Evolutionary conservation across 768 basidiomycete genomes (phyloP), one percentile per base, ranked within the genome.

Genomic region (Trametes meyenii): DNA sequence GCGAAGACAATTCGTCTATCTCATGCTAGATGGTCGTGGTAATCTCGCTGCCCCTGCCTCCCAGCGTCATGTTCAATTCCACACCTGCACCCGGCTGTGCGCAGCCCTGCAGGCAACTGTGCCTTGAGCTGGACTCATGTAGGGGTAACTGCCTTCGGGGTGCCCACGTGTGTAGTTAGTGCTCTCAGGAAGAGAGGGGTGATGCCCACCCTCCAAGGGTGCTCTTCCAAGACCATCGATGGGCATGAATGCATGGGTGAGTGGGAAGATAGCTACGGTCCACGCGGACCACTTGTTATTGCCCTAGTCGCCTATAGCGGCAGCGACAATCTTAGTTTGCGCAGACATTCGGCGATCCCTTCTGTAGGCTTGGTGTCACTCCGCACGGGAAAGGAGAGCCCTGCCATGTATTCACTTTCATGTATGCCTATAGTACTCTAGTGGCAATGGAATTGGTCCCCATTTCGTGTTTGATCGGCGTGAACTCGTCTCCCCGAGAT

Each of bases 241-340:
- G 40, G 8, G 24, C 35, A 0, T 23, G 7, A 43, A 13, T 11
- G 55, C 51, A 42, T 24, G 24, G 5, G 46, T 6, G 33, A 26
- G 24, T 36, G 43, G 48, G 58, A 53, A 54, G 49, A 61, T 61
- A 61, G 54, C 54, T 55, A 50, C 51, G 54, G 54, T 50, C 51
- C 54, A 61, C 44, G 48, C 48, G 56, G 60, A 42, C 51, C 49
- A 24, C 39, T 44, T 42, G 21, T 29, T 26, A 39, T 40, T 57
- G 45, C 38, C 21, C 42, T 29, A 57, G 50, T 58, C 55, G 62
- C 56, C 62, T 42, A 51, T 35, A 16, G 61, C 46, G 29, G 35
- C 48, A 53, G 56, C 62, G 62, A 63, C 56, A 57, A 63, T 63
- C 62, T 29, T 43, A 48, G 3, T 43, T 19, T 50, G 50, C 29